A percentile compares a stretch with the other conserved stretches of the same genome.
These are phyloP conservation scores for Ogataea naganishii DNA, from an alignment of 805 yeast species.

Conservation along the genomic window DNA sequence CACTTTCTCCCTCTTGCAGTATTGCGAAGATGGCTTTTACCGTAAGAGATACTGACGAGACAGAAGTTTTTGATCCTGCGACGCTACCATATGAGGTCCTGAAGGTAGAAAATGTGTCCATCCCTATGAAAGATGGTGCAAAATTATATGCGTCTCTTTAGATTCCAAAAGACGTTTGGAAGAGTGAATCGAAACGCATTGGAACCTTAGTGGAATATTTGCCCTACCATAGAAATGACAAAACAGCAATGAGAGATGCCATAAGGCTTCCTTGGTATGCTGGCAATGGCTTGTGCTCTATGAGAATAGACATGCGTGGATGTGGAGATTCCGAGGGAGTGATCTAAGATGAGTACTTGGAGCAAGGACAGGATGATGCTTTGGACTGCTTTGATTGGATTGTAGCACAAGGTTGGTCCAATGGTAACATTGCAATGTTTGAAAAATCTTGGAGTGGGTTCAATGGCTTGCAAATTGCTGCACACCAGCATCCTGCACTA, in stretches of 20 bases:
- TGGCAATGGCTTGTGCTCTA: constrained; percentile 35
- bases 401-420: constrained; percentile 31
- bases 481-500: constrained; percentile 37
- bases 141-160: constrained; percentile 32
- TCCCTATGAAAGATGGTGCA: constrained; percentile 31
- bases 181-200: constrained; percentile 15
- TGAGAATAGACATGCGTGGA: constrained; percentile 40
- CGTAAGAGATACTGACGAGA: constrained; percentile 26
- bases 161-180: constrained; percentile 30
- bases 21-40: constrained; percentile 33
- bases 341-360: constrained; percentile 31
- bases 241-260: constrained; percentile 35
- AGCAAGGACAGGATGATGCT: constrained; percentile 36
- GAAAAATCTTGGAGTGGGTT: constrained; percentile 45
- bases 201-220: constrained; percentile 36
- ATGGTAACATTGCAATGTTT: constrained; percentile 37
- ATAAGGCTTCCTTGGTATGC: constrained; percentile 39
- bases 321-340: constrained; percentile 33
- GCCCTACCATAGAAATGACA: constrained; percentile 36
- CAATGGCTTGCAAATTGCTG: constrained; percentile 36
- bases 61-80: constrained; percentile 14
- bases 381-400: constrained; percentile 36
- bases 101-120: constrained; percentile 27
- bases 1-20: too few species aligned
- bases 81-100: constrained; percentile 21